A percentile compares a stretch with the other conserved stretches of the same genome.
Evolutionary conservation across 306 rosid species (phyloP).

Genomic region (Canavalia gladiata): DNA sequence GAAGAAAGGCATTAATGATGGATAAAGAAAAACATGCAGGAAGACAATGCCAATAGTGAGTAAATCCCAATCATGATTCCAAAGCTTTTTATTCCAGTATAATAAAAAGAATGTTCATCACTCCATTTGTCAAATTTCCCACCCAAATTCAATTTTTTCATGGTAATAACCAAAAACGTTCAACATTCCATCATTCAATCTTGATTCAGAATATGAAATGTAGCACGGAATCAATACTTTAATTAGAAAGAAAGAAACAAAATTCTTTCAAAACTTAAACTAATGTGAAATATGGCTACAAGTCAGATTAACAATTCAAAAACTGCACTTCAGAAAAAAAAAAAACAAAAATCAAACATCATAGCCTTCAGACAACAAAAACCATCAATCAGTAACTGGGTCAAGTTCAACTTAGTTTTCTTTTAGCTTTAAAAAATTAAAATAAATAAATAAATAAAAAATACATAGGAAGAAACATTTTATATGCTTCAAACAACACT

Average conservation of each 20-base stretch:
- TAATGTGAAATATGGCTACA: not conserved
- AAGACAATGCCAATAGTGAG: slow-evolving; percentile 10
- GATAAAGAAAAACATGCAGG: not conserved
- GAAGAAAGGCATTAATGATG: not conserved
- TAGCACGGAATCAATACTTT: not conserved
- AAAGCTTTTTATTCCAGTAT: slow-evolving; percentile 8
- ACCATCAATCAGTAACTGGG: not conserved
- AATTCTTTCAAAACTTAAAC: not conserved
- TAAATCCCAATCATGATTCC: not conserved
- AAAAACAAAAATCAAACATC: not conserved
- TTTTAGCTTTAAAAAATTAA: not conserved
- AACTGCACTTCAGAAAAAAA: not conserved
- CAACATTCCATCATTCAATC: not conserved
- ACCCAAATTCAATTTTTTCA: slow-evolving; percentile 23
- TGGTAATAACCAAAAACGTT: not conserved
- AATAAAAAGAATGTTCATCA: not conserved
- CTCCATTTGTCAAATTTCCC: not conserved
- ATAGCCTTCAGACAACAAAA: not conserved
- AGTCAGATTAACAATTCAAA: slow-evolving; percentile 21
- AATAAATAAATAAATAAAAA: not conserved
- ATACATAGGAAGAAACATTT: slow-evolving; percentile 4
- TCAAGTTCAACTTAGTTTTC: not conserved
- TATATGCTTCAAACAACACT: slow-evolving; percentile 19
- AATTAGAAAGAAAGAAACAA: not conserved
- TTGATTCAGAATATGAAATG: not conserved